Evolutionary conservation across 176 grass and related monocot species (phyloP).

Genomic region (Lolium perenne): DNA sequence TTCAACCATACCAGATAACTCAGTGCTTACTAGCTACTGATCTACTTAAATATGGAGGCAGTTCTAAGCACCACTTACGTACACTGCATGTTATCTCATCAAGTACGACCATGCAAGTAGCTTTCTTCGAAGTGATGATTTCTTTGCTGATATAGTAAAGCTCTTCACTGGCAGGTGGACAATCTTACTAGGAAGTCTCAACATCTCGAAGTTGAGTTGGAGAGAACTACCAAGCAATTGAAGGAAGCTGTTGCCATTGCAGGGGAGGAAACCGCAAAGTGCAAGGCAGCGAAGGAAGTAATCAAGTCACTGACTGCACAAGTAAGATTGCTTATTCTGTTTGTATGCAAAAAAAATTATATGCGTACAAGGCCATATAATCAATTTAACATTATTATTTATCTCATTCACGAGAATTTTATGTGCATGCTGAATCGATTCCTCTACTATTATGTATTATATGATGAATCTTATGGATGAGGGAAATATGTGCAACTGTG

Average conservation of each 20-base stretch:
- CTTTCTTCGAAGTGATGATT: constrained; percentile 12
- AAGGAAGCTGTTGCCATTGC: constrained; percentile 90
- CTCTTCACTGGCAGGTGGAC: constrained; percentile 64
- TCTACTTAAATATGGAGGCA: constrained; percentile 6
- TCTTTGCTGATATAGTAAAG: constrained; percentile 37
- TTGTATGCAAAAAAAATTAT: constrained; percentile 9
- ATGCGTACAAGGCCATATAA: background rate
- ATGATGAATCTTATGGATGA: background rate
- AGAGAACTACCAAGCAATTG: constrained; percentile 82
- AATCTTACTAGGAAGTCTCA: constrained; percentile 81
- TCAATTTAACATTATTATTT: constrained; percentile 11
- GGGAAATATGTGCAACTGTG: background rate
- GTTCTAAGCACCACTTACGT: background rate
- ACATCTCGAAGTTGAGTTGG: constrained; percentile 83
- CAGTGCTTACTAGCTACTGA: background rate
- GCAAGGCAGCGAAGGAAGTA: constrained; percentile 96
- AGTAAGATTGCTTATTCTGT: constrained; percentile 51
- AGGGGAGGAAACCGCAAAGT: constrained; percentile 88
- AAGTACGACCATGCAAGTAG: background rate
- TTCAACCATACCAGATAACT: constrained; percentile 19
- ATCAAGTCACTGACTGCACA: constrained; percentile 91
- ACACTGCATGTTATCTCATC: constrained; percentile 7
- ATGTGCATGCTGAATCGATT: background rate
- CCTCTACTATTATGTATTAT: background rate
- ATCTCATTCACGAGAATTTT: background rate